Evolutionary conservation across 768 basidiomycete genomes (phyloP), one percentile per base, ranked within the genome.

Genomic region (Phylloporus sp.): DNA sequence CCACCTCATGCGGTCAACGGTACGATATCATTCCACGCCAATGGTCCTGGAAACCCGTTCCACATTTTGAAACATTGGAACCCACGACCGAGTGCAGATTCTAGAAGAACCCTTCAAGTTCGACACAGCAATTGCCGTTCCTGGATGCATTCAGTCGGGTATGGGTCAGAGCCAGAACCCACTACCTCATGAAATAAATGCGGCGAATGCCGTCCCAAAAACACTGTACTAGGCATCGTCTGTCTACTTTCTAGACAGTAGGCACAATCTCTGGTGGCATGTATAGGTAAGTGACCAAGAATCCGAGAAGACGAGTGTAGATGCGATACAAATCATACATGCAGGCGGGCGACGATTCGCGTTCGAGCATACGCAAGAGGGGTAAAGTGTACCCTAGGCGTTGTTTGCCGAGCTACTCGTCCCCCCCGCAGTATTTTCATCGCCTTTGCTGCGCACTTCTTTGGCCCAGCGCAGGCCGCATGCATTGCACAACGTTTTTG

Each of bases 401-500:
- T 52, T 43, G 39, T 56, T 61, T 31, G 47, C 55, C 27, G 65
- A 46, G 59, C 31, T 53, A 27, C 57, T 62, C 47, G 57, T 47
- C 39, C 60, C 63, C 34, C 59, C 60, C 16, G 59, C 59, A 44
- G 67, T 47, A 43, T 65, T 60, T 13, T 70, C 68, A 55, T 76
- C 72, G 49, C 65, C 67, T 55, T 69, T 69, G 56, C 63, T 78
- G 58, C 80, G 79, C 34, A 77, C 71, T 54, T 80, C 72, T 72
- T 97, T 95, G 26, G 94, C 94, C 91, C 92, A 95, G 48, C 94
- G 80, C 35, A 98, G 72, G 23, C 95, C 95, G 58, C 95, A 97
- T 2, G 94, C 94, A 69, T 97, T 97, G 75, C 95, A 97, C 5
- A 97, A 72, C n/a, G 95, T 97, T 73, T 97, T 99, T 1, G 95